Evolutionary conservation across 2,329 filamentous ascomycete species (phyloP), one percentile per base, ranked within the genome.

Genomic region (Sclerotinia nivalis): DNA sequence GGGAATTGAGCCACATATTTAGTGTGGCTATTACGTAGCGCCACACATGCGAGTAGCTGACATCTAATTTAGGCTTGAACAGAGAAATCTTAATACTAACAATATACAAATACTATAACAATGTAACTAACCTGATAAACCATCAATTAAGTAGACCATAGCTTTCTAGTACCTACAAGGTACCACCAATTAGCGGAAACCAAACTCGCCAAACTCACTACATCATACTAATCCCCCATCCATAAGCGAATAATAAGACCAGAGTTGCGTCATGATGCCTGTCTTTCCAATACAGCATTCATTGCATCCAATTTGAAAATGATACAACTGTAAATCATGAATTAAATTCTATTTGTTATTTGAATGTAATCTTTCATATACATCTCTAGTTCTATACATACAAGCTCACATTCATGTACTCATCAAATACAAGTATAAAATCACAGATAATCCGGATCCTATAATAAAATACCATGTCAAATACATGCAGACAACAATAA

Each of bases 1-100:
- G 15, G n/a, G 15, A 4, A 64, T n/a, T 65, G 47, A 37, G 64
- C 64, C 64, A 66, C 64, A 58, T 4, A 10, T 45, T 56, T 10
- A 64, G 15, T 50, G 45, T 64, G 25, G 58, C 40, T 61, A 31
- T 28, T 12, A 25, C 6, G 8, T 10, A 37, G 8, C 20, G 45
- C 45, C 45, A 62, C 28, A 62, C n/a, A 37, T 25, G 45, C 7
- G 22, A 25, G 6, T 37, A 18, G 12, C 25, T 54, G 13, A 54
- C 31, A 2, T n/a, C 25, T 54, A 13, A n/a, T 9, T 37, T 37
- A 12, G 28, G n/a, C 15, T 58, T 37, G 55, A 40, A 58, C 22
- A 37, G 18, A 8, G 22, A 25, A 43, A 43, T n/a, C n/a, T n/a
- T n/a, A n/a, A n/a, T n/a, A n/a, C n/a, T n/a, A n/a, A n/a, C n/a